These are phyloP conservation scores for Cercospora beticola DNA, from an alignment of 2,329 filamentous ascomycete species.

Conservation along the genomic window DNA sequence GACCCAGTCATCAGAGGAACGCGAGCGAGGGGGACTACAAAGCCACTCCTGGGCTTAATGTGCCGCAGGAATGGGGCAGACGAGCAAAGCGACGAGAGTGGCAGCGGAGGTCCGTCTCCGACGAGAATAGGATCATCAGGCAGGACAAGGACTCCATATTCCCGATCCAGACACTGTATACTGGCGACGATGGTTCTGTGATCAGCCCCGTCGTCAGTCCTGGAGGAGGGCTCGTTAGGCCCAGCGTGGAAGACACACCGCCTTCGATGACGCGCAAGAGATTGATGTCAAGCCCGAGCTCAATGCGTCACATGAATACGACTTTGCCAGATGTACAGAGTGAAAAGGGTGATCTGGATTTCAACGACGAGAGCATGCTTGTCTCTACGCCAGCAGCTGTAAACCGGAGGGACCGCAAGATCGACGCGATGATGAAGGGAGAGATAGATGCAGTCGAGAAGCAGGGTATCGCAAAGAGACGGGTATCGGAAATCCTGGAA, in stretches of 20 bases:
- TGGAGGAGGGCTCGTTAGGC: constrained; percentile 29
- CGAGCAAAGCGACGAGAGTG: constrained; percentile 45
- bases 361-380: constrained; percentile 48
- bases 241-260: constrained; percentile 46
- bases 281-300: constrained; percentile 25
- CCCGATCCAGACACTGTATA: constrained; percentile 26
- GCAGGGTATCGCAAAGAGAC: constrained; percentile 19
- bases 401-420: constrained; percentile 35
- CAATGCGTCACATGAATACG: constrained; percentile 31
- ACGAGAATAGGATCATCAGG: constrained; percentile 24
- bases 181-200: constrained; percentile 34
- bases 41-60: constrained; percentile 46
- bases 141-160: constrained; percentile 27
- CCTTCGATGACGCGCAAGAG: constrained; percentile 37
- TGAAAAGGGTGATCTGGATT: constrained; percentile 43
- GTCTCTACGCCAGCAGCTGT: constrained; percentile 48
- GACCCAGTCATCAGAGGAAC: constrained; percentile 20
- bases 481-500: constrained; percentile 7
- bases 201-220: constrained; percentile 10
- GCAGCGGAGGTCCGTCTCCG: constrained; percentile 39
- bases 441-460: constrained; percentile 44
- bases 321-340: constrained; percentile 28
- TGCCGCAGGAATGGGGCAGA: constrained; percentile 50
- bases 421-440: constrained; percentile 46
- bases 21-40: constrained; percentile 38